These are phyloP conservation scores for Pseudogymnoascus sp. DNA, from an alignment of 2,329 filamentous ascomycete species.

Conservation along the genomic window DNA sequence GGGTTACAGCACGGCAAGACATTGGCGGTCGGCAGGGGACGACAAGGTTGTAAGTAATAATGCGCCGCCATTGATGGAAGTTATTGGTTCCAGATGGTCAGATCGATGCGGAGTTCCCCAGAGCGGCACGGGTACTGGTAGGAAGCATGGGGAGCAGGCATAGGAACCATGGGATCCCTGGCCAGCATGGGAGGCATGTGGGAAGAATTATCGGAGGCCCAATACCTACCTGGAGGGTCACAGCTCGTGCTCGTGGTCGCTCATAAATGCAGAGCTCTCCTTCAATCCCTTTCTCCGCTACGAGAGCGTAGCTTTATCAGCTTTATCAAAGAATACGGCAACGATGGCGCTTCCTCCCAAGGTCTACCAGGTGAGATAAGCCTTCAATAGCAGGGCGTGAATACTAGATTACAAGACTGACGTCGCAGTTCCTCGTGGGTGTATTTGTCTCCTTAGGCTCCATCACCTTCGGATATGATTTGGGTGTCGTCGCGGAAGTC, in stretches of 20 bases:
- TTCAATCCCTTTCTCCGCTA: background rate
- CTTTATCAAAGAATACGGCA: background rate
- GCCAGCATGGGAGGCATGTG: background rate
- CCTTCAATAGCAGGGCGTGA: background rate
- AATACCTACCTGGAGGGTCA: background rate
- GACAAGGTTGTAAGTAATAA: background rate
- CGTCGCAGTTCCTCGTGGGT: slow-evolving; percentile 42
- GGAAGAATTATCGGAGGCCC: background rate
- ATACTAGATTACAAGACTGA: background rate
- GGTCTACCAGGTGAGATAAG: slow-evolving; percentile 29
- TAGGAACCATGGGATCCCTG: background rate
- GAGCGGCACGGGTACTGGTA: background rate
- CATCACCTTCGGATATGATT: slow-evolving; percentile 48
- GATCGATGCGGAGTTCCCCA: background rate
- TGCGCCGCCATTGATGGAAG: background rate
- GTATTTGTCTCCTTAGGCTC: slow-evolving; percentile 51
- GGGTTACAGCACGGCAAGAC: background rate
- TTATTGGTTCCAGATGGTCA: background rate
- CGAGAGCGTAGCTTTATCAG: background rate
- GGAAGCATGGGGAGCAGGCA: background rate
- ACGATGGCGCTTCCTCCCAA: slow-evolving; percentile 39
- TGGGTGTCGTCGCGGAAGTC: slow-evolving; percentile 46
- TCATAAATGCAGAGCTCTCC: slow-evolving; percentile 1
- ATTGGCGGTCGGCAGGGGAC: background rate
- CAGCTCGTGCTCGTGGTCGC: background rate